Base-by-base conservation (phyloP, 257 asterid species). In the Nicotiana noctiflora region DNA sequence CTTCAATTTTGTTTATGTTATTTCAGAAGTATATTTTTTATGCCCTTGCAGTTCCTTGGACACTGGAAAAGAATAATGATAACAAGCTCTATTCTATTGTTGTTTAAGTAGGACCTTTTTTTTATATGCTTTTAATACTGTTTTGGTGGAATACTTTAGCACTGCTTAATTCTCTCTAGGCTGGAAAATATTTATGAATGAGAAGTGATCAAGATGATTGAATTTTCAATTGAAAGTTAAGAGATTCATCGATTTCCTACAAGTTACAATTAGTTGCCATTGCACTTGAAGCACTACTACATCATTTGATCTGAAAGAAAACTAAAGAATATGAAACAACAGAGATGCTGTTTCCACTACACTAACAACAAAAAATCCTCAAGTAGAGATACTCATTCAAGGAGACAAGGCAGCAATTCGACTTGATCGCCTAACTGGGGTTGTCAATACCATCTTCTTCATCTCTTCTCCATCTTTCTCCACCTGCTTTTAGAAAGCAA, bases 371-470 rank as follows among this genome's bases (percentile, higher is more conserved):
- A 17, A 11, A 59, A 19, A 6, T 46, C 14, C 37, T 13, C 2
- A 19, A 17, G n/a, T 18, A 13, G 21, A 8, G 56, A 11, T 63
- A 8, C 8, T 29, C 2, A 29, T 60, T 90, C 85, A 91, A 65
- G 94, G 93, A 23, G 96, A 92, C 68, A 44, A 34, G 17, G 76
- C 81, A 6, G 89, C 67, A 76, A 93, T 84, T 81, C 96, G 85
- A 79, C 88, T 86, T 32, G 98, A 93, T 80, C 96, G 87, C 88
- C 98, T 92, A 5, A 92, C 89, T 11, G 97, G 93, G 81, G 95
- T 92, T 51, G 85, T 46, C 57, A 81, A 81, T 21, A 32, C 15
- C 82, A 17, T 53, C 64, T 79, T 79, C 25, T 79, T 79, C 66
- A 68, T 77, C 82, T 83, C 83, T 79, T 87, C 91, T 83, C 84